Conservation (phyloP, 192 early-diverging fungal species). For the Helicostylum pulchrum region DNA sequence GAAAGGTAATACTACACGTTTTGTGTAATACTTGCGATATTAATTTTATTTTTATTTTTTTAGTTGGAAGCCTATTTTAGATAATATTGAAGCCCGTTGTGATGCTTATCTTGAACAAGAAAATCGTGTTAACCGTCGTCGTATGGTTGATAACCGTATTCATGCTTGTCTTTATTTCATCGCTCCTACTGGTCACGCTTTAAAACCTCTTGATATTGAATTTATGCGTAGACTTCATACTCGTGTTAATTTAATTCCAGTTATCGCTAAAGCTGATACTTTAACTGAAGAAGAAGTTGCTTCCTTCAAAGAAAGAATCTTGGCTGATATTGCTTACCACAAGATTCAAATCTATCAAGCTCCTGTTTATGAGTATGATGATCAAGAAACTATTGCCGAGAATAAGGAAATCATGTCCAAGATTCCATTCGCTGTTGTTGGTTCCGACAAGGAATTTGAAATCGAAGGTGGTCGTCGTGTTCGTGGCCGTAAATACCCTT, state of each 20-base stretch:
- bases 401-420: slow-evolving; percentile 84
- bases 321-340: slow-evolving; percentile 79
- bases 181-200: slow-evolving; percentile 92
- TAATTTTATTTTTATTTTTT: background rate
- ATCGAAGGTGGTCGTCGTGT: slow-evolving; percentile 83
- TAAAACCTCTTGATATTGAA: slow-evolving; percentile 90
- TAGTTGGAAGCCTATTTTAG: slow-evolving; percentile 96
- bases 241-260: slow-evolving; percentile 86
- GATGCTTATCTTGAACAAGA: slow-evolving; percentile 93
- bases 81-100: slow-evolving; percentile 95
- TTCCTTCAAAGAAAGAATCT: slow-evolving; percentile 82
- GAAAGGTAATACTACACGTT: slow-evolving; percentile 57
- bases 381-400: slow-evolving; percentile 74
- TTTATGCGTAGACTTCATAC: slow-evolving; percentile 93
- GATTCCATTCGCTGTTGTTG: slow-evolving; percentile 96
- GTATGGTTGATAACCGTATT: slow-evolving; percentile 91
- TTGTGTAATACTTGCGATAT: background rate
- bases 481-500: slow-evolving; percentile 88
- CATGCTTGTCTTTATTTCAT: slow-evolving; percentile 98
- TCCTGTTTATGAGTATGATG: slow-evolving; percentile 80
- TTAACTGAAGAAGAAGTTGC: slow-evolving; percentile 79
- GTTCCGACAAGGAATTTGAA: slow-evolving; percentile 84
- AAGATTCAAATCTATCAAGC: slow-evolving; percentile 89
- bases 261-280: slow-evolving; percentile 90
- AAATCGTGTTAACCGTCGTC: slow-evolving; percentile 83